Base-by-base conservation (phyloP, 2,329 filamentous ascomycete species). In the Pseudogymnoascus sp. region DNA sequence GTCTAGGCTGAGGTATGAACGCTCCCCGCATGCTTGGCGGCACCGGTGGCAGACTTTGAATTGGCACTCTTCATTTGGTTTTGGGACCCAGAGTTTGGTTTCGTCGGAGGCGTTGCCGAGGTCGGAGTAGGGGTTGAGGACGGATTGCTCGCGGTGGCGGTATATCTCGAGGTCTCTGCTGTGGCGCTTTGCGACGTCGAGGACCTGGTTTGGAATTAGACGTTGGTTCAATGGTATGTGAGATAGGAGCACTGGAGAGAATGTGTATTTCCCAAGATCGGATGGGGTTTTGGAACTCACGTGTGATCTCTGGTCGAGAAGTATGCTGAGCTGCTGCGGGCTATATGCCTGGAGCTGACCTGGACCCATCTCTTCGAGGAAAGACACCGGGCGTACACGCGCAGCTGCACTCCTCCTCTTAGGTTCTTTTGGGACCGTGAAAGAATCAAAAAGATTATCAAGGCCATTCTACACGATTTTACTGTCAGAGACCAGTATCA, bases 21-120 rank as follows among this genome's bases (percentile, higher is more conserved):
- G 79, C 13, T 79, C 76, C 21, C 73, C 71, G 25, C 74, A 77
- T 0, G 71, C 73, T 4, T 77, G 78, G 3, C 81, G 79, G 67
- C 84, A 86, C 6, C 64, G 65, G 3, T 78, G 77, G 66, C 84
- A 87, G 45, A 79, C 76, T 65, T 76, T 82, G 73, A 71, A 80
- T 48, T 78, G 76, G 65, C 84, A 86, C 69, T 84, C 80, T 0
- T 76, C 68, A 0, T 69, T 69, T 71, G 66, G 39, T 66, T 66
- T 36, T 16, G 75, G 73, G 5, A 79, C 68, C 79, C 79, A 81
- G 13, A 77, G 71, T 25, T 70, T 71, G 21, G 41, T 19, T 6
- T 13, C 41, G 13, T 23, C 19, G 41, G 16, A 45, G 57, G 34
- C 6, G 37, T 13, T 39, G 63, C n/a, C n/a, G 31, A 23, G 36